Percentiles rank a stretch among this genome's conserved stretches.
Conservation (phyloP, 345 rosid species). For the Pistacia vera region DNA sequence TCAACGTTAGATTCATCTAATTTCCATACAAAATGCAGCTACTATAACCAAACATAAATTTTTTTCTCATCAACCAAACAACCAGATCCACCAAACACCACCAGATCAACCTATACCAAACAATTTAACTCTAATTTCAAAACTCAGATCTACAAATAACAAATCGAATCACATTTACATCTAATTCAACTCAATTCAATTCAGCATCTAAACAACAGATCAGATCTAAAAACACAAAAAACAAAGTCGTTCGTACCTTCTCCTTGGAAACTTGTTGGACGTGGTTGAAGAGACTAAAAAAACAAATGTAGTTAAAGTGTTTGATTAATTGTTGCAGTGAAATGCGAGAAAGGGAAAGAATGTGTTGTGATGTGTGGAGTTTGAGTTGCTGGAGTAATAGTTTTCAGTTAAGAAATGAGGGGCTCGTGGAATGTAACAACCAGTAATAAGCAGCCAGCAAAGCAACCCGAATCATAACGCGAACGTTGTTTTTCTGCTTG, state of each 20-base stretch:
- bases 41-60: background rate
- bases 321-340: too few relatives aligned
- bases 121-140: too few relatives aligned
- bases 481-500: background rate
- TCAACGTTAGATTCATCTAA: background rate
- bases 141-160: constrained; percentile 3
- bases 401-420: background rate
- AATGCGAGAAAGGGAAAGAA: too few relatives aligned
- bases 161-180: background rate
- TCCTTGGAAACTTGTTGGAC: background rate
- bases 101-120: constrained; percentile 1
- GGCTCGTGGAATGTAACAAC: background rate
- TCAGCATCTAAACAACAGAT: background rate
- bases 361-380: background rate
- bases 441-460: background rate
- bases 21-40: background rate
- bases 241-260: background rate
- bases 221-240: background rate
- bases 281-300: too few relatives aligned
- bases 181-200: background rate
- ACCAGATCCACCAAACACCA: background rate
- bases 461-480: background rate
- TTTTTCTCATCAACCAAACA: background rate
- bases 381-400: background rate
- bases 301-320: too few relatives aligned